Evolutionary conservation across 805 yeast species (phyloP).

Genomic region (Huiozyma sinensis): DNA sequence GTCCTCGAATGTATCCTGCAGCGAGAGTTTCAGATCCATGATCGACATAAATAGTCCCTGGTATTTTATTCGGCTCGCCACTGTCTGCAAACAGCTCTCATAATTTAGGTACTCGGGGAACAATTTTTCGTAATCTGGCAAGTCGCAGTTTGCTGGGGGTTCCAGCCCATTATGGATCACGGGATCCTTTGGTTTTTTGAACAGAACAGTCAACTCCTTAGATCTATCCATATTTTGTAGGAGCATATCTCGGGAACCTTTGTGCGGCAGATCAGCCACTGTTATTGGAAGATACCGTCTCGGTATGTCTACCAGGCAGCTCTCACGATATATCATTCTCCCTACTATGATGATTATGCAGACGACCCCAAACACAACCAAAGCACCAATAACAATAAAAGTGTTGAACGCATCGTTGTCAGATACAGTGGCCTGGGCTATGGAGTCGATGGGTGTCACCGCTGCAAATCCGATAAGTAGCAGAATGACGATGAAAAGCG

Average conservation of each 20-base stretch:
- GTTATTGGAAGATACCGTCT: slow-evolving; percentile 62
- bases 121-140: slow-evolving; percentile 6
- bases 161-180: slow-evolving; percentile 45
- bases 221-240: slow-evolving; percentile 34
- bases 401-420: slow-evolving; percentile 63
- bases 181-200: slow-evolving; percentile 32
- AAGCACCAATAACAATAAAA: slow-evolving; percentile 65
- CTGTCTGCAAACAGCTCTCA: slow-evolving; percentile 49
- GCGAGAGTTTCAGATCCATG: slow-evolving; percentile 18
- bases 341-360: slow-evolving; percentile 43
- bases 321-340: slow-evolving; percentile 48
- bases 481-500: slow-evolving; percentile 16
- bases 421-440: slow-evolving; percentile 44
- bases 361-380: slow-evolving; percentile 47
- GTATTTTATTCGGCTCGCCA: slow-evolving; percentile 47
- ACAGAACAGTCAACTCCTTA: slow-evolving; percentile 30
- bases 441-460: slow-evolving; percentile 72
- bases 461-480: slow-evolving; percentile 48
- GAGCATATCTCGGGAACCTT: slow-evolving; percentile 32
- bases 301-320: slow-evolving; percentile 66
- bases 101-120: slow-evolving; percentile 33
- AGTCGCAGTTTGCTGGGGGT: slow-evolving; percentile 26
- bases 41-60: slow-evolving; percentile 33
- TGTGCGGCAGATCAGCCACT: slow-evolving; percentile 44
- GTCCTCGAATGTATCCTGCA: slow-evolving; percentile 21